Evolutionary conservation across 495 filamentous ascomycete genomes (phyloP).

Genomic region (Lindgomyces ingoldianus): DNA sequence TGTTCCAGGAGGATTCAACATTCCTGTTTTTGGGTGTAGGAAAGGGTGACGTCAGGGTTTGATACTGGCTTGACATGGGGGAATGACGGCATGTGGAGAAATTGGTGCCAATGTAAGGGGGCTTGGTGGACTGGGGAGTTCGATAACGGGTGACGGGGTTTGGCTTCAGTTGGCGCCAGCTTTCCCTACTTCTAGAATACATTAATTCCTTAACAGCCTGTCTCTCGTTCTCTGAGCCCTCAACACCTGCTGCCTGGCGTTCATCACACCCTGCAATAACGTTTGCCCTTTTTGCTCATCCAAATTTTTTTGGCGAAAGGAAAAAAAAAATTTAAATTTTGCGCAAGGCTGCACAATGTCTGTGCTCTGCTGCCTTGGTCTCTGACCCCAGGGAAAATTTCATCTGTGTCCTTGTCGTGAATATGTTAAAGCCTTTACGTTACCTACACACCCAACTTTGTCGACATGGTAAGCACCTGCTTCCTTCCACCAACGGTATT

Average conservation of each 20-base stretch:
- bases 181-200: too few species aligned
- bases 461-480: neutral
- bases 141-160: neutral
- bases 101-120: neutral
- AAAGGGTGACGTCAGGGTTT: neutral
- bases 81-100: neutral
- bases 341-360: neutral
- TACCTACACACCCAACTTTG: neutral
- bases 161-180: neutral
- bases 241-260: too few species aligned
- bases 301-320: neutral
- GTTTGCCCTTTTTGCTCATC: neutral
- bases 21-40: neutral
- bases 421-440: too few species aligned
- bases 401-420: neutral
- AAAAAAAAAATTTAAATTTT: too few species aligned
- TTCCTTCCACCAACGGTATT: neutral
- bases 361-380: neutral
- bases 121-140: neutral
- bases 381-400: neutral
- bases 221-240: too few species aligned
- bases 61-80: neutral
- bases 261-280: neutral
- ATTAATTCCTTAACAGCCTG: too few species aligned
- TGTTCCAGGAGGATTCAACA: neutral